Conservation (phyloP, 2,329 filamentous ascomycete species). For the Lithohypha guttulata region DNA sequence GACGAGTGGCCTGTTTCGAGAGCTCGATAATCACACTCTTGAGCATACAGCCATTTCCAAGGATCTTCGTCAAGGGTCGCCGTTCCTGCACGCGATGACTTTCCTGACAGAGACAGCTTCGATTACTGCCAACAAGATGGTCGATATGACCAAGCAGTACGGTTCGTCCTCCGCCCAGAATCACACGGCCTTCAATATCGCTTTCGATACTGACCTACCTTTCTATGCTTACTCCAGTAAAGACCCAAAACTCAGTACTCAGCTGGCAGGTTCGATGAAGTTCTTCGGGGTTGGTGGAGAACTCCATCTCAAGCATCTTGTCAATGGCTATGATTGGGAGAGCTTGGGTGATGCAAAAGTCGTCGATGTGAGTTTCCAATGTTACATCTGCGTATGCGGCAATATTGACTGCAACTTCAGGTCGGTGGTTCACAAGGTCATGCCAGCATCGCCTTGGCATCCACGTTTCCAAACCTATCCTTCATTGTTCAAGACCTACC, state of each 20-base stretch:
- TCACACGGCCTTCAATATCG: conserved; percentile 25
- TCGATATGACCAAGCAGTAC: conserved; percentile 20
- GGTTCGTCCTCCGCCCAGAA: conserved; percentile 14
- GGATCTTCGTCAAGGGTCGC: conserved; percentile 27
- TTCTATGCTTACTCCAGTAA: conserved; percentile 27
- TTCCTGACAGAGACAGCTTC: conserved; percentile 33
- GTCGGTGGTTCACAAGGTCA: conserved; percentile 48
- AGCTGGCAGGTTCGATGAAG: conserved; percentile 15
- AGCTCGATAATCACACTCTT: conserved; percentile 41
- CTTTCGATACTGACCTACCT: conserved; percentile 21
- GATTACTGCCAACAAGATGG: conserved; percentile 17
- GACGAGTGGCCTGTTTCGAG: conserved; percentile 46
- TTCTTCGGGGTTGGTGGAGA: conserved; percentile 14
- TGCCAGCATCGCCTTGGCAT: conserved; percentile 45
- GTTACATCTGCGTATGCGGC: conserved; percentile 29
- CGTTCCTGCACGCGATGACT: conserved; percentile 41
- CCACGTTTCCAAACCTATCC: conserved; percentile 39
- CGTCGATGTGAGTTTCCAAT: conserved; percentile 16
- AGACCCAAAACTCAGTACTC: conserved; percentile 30
- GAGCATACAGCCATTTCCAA: conserved; percentile 47
- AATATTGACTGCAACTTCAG: conserved; percentile 11
- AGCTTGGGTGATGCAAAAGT: conserved; percentile 14
- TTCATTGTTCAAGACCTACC: conserved; percentile 45
- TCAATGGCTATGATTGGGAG: conserved; percentile 19
- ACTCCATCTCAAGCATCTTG: conserved; percentile 15